A percentile compares a stretch with the other conserved stretches of the same genome.
Evolutionary conservation across 169 alveolate genomes (phyloP).

Genomic region (Plasmodium inui): DNA sequence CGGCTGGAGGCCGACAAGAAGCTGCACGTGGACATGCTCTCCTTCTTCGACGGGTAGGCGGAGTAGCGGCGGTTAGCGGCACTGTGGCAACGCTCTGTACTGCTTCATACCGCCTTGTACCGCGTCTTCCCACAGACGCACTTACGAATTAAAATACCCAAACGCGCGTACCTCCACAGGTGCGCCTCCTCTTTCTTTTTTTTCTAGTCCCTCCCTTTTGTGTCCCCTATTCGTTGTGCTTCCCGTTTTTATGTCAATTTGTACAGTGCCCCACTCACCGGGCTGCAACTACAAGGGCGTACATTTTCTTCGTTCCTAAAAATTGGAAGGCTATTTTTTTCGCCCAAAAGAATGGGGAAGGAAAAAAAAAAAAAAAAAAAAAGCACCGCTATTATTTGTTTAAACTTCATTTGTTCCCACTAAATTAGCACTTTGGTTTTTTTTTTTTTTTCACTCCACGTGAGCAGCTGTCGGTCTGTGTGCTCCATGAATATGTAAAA

Average conservation of each 20-base stretch:
- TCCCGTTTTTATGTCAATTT: neutral
- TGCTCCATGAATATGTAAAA: neutral
- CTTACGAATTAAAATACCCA: neutral
- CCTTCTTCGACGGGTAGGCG: constrained; percentile 52
- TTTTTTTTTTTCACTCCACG: neutral
- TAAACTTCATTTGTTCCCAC: neutral
- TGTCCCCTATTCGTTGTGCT: neutral
- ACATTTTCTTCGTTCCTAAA: neutral
- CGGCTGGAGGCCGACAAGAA: constrained; percentile 27
- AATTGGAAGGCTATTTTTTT: neutral
- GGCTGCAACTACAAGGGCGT: neutral
- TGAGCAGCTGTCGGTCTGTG: neutral
- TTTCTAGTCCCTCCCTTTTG: neutral
- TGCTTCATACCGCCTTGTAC: neutral
- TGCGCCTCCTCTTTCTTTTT: neutral
- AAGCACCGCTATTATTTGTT: neutral
- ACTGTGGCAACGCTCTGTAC: too few relatives aligned
- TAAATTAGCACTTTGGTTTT: neutral
- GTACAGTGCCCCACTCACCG: neutral
- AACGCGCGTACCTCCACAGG: neutral
- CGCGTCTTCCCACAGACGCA: neutral
- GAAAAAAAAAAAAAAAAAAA: too few relatives aligned
- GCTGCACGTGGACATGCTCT: constrained; percentile 42
- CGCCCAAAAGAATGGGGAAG: neutral
- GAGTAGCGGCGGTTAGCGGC: neutral